Evolutionary conservation across 148 eudicot species (phyloP).

Genomic region (Vaccinium corymbosum): DNA sequence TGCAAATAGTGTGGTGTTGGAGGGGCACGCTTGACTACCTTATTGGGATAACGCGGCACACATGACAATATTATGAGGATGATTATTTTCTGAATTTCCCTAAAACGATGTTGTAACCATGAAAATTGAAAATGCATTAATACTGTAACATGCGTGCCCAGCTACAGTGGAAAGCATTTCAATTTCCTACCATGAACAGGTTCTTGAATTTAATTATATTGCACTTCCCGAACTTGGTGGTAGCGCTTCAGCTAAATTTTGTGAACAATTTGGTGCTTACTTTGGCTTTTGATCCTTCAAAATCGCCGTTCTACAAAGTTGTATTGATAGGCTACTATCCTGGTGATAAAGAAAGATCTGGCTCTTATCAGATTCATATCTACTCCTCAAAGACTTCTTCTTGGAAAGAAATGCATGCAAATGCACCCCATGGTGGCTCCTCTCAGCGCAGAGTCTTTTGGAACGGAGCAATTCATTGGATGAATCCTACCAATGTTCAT

Average conservation of each 20-base stretch:
- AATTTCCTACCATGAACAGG: too few species aligned
- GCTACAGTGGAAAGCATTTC: too few species aligned
- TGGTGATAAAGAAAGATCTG: neutral
- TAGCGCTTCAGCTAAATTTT: too few species aligned
- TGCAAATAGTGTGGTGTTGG: too few species aligned
- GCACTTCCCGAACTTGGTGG: neutral
- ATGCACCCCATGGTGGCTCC: neutral
- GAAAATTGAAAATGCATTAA: too few species aligned
- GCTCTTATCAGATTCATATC: neutral
- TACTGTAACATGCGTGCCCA: too few species aligned
- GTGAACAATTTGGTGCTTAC: too few species aligned
- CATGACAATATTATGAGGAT: too few species aligned
- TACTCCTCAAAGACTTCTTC: neutral
- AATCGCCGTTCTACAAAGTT: neutral
- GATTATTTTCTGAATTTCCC: too few species aligned
- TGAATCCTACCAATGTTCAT: neutral
- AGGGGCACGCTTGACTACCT: too few species aligned
- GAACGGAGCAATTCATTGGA: neutral
- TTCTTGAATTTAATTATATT: neutral
- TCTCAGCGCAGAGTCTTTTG: neutral
- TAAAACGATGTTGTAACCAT: too few species aligned
- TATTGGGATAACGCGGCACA: too few species aligned
- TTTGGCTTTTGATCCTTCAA: conserved; percentile 11
- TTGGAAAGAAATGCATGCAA: neutral
- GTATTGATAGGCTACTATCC: neutral